phyloP scores from a whole-genome alignment of 2,329 filamentous ascomycete species.

The Epichloe baconii region DNA sequence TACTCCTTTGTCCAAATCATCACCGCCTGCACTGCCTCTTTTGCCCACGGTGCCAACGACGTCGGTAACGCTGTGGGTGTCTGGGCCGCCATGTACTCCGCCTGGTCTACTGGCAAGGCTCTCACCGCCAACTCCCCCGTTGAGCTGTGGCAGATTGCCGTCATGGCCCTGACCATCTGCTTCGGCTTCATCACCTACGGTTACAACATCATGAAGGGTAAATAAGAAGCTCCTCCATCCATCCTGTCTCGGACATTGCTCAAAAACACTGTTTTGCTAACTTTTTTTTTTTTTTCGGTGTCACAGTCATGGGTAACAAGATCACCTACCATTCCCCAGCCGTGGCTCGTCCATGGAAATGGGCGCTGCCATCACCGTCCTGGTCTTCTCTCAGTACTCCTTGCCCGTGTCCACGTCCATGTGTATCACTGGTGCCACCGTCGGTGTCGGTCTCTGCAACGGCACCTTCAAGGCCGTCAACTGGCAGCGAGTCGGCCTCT shows the following conservation, averaged over 20 bases:
- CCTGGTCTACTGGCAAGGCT: constrained; percentile 51
- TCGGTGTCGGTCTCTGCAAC: constrained; percentile 68
- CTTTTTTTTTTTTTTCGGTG: too few species aligned
- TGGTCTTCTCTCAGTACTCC: constrained; percentile 62
- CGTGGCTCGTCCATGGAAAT: constrained; percentile 62
- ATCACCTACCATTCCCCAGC: constrained; percentile 53
- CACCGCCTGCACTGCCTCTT: constrained; percentile 59
- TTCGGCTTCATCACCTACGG: constrained; percentile 61
- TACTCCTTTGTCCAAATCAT: constrained; percentile 56
- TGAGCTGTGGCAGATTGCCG: constrained; percentile 64
- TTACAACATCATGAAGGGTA: constrained; percentile 75
- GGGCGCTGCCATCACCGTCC: constrained; percentile 63
- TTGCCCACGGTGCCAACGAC: constrained; percentile 67
- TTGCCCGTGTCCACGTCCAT: constrained; percentile 66
- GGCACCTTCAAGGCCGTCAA: constrained; percentile 60
- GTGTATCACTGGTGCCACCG: constrained; percentile 71
- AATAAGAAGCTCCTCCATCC: constrained; percentile 23
- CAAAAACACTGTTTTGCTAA: neutral
- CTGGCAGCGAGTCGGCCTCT: constrained; percentile 56
- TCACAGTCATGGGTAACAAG: constrained; percentile 64
- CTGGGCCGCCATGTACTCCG: constrained; percentile 56
- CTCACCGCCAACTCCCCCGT: constrained; percentile 51
- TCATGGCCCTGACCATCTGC: constrained; percentile 50
- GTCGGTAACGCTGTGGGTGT: constrained; percentile 58
- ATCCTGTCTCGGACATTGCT: neutral